A percentile compares a stretch with the other conserved stretches of the same genome.
These are phyloP conservation scores for Coemansia erecta DNA, from an alignment of 192 early-diverging fungal species.

Conservation along the genomic window DNA sequence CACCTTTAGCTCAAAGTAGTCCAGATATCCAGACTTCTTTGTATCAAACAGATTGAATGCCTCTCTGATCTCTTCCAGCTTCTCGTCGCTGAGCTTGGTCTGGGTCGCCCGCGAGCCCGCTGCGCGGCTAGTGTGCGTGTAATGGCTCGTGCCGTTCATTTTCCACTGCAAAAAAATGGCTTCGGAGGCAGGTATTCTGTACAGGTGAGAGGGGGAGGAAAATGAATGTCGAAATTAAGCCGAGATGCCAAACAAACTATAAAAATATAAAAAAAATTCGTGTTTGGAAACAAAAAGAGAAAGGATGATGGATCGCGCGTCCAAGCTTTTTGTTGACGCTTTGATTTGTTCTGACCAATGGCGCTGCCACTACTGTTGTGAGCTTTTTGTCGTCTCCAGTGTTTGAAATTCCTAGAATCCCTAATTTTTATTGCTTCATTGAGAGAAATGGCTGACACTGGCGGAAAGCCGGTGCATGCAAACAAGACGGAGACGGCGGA, in stretches of 20 bases:
- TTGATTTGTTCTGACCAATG: too few species aligned
- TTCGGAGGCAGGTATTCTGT: background rate
- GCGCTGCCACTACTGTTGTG: background rate
- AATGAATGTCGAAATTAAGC: background rate
- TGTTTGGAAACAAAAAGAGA: background rate
- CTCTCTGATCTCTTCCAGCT: conserved; percentile 62
- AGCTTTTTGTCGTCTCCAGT: background rate
- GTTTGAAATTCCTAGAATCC: too few species aligned
- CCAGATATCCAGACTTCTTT: conserved; percentile 66
- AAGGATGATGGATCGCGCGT: too few species aligned
- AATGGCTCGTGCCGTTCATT: conserved; percentile 26
- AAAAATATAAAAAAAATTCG: background rate
- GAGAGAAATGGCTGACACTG: conserved; percentile 2
- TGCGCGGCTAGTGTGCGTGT: conserved; percentile 1
- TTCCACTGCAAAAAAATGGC: background rate
- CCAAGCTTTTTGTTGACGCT: too few species aligned
- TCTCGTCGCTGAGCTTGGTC: conserved; percentile 63
- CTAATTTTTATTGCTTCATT: background rate
- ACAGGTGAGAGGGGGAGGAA: background rate
- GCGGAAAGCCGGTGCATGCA: background rate
- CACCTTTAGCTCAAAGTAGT: conserved; percentile 84
- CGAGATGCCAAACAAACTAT: background rate
- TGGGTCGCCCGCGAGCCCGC: conserved; percentile 22
- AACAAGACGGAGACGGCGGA: conserved; percentile 28
- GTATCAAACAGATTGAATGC: conserved; percentile 64